A percentile compares a stretch with the other conserved stretches of the same genome.
Conservation (phyloP, 345 rosid species). For the Citropsis articulata region DNA sequence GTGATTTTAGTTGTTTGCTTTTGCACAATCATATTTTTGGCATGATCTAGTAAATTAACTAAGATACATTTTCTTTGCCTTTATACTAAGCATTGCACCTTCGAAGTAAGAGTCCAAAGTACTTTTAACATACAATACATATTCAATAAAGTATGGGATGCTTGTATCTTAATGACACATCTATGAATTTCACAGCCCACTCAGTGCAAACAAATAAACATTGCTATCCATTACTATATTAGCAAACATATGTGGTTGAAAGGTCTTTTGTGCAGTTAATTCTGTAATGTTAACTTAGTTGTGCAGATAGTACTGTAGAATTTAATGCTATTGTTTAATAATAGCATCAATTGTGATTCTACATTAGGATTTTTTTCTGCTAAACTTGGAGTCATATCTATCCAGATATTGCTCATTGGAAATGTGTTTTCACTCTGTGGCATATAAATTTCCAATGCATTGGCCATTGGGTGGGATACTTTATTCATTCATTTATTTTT, state of each 20-base stretch:
- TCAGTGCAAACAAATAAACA: background rate
- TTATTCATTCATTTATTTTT: background rate
- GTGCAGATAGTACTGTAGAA: background rate
- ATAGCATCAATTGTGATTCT: background rate
- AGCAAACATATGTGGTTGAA: background rate
- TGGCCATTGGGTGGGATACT: background rate
- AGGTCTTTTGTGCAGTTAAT: background rate
- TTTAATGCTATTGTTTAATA: background rate
- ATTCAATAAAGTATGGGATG: background rate
- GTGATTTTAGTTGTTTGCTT: background rate
- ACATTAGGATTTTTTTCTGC: background rate
- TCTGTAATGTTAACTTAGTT: background rate
- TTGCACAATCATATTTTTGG: constrained; percentile 3
- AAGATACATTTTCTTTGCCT: background rate
- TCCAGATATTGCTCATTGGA: background rate
- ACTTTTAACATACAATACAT: background rate
- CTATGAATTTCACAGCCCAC: background rate
- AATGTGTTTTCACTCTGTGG: background rate
- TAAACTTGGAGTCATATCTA: background rate
- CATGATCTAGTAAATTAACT: background rate
- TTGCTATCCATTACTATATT: background rate
- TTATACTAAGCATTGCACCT: constrained; percentile 13
- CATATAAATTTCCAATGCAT: background rate
- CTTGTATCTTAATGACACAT: background rate
- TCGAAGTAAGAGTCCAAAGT: constrained; percentile 5